Evolutionary conservation across 2,329 filamentous ascomycete species (phyloP).

Genomic region (Colletotrichum australisinense): DNA sequence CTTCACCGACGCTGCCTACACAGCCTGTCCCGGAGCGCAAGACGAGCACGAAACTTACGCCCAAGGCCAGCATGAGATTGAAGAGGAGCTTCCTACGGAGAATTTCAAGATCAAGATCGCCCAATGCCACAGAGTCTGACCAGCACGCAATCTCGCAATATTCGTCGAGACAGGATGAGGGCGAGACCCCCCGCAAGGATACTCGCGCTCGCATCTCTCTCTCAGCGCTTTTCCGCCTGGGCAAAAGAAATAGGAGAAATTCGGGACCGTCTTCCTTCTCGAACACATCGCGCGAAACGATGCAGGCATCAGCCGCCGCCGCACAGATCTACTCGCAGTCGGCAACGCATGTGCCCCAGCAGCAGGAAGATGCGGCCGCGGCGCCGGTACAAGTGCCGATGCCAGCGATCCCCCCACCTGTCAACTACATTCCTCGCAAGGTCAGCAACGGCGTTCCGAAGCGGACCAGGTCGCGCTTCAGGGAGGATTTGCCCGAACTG

Average conservation of each 20-base stretch:
- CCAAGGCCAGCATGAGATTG: slow-evolving; percentile 45
- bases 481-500: slow-evolving; percentile 90
- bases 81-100: slow-evolving; percentile 54
- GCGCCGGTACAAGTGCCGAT: slow-evolving; percentile 47
- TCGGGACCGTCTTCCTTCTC: slow-evolving; percentile 82
- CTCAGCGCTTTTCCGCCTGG: slow-evolving; percentile 81
- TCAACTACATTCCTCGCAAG: slow-evolving; percentile 50
- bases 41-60: slow-evolving; percentile 33
- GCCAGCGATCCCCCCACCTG: slow-evolving; percentile 59
- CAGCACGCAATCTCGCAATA: slow-evolving; percentile 48
- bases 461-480: slow-evolving; percentile 89
- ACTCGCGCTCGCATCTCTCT: slow-evolving; percentile 65
- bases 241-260: slow-evolving; percentile 67
- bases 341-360: slow-evolving; percentile 45
- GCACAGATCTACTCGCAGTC: slow-evolving; percentile 42
- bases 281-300: slow-evolving; percentile 91
- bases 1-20: slow-evolving; percentile 32
- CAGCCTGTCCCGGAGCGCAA: slow-evolving; percentile 11
- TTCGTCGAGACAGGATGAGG: slow-evolving; percentile 55
- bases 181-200: slow-evolving; percentile 62
- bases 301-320: slow-evolving; percentile 56
- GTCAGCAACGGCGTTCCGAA: slow-evolving; percentile 68
- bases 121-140: slow-evolving; percentile 53
- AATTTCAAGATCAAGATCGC: slow-evolving; percentile 63
- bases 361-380: slow-evolving; percentile 46